Base-by-base conservation (phyloP, 2,329 filamentous ascomycete genomes). In the Diaporthe destruens region DNA sequence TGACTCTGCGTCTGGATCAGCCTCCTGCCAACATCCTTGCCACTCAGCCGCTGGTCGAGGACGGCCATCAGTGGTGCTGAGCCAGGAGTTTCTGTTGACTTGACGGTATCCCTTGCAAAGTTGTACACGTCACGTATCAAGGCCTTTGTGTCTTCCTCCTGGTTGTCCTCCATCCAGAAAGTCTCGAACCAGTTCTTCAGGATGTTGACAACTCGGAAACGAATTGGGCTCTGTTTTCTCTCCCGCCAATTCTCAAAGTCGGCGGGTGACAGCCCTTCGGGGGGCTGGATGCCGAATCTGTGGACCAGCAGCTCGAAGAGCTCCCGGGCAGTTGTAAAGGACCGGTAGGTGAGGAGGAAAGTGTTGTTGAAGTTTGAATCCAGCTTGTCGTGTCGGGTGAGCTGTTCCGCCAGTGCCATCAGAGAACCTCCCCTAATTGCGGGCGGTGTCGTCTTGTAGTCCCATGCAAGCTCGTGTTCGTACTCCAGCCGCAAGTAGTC, bases 101-200 rank as follows among this genome's bases (percentile, higher is more conserved):
- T 96, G 75, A 98, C 94, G 0, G 94, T 95, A 77, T 98, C 95
- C 77, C 93, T 93, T 3, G 95, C 96, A 81, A 99, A 99, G 36
- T 91, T 91, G 83, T 95, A 95, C 12, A 98, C 94, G 76, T 95
- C 91, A 73, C 94, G 92, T 75, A 99, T 94, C 53, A 99, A 87
- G 76, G 94, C 90, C 81, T 91, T 94, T 57, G 92, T 97, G 61
- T 94, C 91, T 67, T 96, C 93, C 20, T 77, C 71, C 79, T 92
- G 95, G 75, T 92, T 91, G 63, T 95, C 93, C 80, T 99, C 96
- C 95, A 98, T 98, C 96, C 96, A 99, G 82, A 96, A 98, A 77
- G 93, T 95, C 80, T 98, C 96, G 77, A 99, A 96, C 96, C 96
- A 99, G 82, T 91, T 97, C 87, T 98, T 98, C 61, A 99, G 85